Conservation (phyloP, 768 basidiomycete species). For the Fomitopsis pulvina region DNA sequence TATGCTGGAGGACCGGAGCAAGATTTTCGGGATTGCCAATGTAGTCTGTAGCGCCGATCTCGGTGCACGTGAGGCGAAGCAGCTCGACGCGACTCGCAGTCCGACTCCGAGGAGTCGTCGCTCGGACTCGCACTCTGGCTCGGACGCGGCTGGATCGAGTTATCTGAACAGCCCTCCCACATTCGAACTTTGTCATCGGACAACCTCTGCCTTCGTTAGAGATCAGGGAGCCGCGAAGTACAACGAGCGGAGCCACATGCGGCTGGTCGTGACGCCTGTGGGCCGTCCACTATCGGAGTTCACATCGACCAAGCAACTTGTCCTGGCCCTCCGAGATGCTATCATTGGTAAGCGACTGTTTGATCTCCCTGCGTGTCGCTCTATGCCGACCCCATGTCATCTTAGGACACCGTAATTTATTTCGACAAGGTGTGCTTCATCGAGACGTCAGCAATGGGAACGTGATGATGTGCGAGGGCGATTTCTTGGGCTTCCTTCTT, state of each 20-base stretch:
- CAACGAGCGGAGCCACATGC: conserved; percentile 9
- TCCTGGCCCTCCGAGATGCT: conserved; percentile 7
- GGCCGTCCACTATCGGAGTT: conserved; percentile 6
- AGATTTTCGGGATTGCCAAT: too few relatives aligned
- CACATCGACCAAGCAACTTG: conserved; percentile 7
- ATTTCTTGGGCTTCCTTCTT: too few relatives aligned
- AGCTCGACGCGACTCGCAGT: too few relatives aligned
- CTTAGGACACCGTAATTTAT: not conserved
- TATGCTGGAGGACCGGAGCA: too few relatives aligned
- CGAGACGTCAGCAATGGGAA: conserved; percentile 9
- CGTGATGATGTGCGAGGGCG: not conserved
- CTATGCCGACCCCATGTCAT: too few relatives aligned
- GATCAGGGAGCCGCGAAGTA: not conserved
- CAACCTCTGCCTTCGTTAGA: not conserved
- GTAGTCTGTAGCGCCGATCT: too few relatives aligned
- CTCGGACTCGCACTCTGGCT: too few relatives aligned
- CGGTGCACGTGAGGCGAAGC: too few relatives aligned
- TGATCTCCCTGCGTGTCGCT: too few relatives aligned
- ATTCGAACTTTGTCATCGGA: not conserved
- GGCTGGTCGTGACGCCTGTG: conserved; percentile 1
- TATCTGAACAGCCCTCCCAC: too few relatives aligned
- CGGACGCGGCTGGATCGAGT: too few relatives aligned
- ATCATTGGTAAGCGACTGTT: conserved; percentile 5
- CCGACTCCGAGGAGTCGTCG: too few relatives aligned
- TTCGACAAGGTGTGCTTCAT: conserved; percentile 1